A percentile compares a stretch with the other conserved stretches of the same genome.
Conservation (phyloP, 2,329 filamentous ascomycete species). For the Cucurbitaria berberidis region DNA sequence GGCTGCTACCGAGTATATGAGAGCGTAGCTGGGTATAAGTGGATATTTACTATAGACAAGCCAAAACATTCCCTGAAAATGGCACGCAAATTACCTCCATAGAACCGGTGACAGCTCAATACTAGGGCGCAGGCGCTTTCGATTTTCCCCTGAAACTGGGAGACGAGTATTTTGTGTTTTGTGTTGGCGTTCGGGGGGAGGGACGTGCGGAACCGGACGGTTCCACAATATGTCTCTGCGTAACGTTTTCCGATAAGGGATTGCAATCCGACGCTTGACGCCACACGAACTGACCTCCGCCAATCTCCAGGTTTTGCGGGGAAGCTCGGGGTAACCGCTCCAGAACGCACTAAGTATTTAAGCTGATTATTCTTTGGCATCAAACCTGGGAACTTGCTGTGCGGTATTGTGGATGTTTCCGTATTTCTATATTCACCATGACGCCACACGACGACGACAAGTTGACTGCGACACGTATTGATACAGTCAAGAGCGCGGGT, state of each 20-base stretch:
- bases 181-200: background rate
- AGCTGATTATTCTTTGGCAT: constrained; percentile 1
- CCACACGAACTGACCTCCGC: constrained; percentile 7
- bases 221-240: constrained; percentile 6
- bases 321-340: constrained; percentile 1
- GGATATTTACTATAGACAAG: too few relatives aligned
- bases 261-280: constrained; percentile 7
- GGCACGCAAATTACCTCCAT: too few relatives aligned
- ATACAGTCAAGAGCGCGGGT: constrained; percentile 23
- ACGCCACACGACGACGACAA: constrained; percentile 17
- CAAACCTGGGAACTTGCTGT: background rate
- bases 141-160: too few relatives aligned
- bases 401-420: background rate
- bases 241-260: constrained; percentile 29
- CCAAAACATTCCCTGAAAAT: too few relatives aligned
- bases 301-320: constrained; percentile 9
- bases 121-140: too few relatives aligned
- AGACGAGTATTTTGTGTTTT: background rate
- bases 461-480: constrained; percentile 18
- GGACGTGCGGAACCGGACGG: background rate
- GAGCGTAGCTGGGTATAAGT: too few relatives aligned
- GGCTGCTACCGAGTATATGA: too few relatives aligned
- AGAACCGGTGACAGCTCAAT: too few relatives aligned
- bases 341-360: constrained; percentile 6
- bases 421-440: background rate